Evolutionary conservation across 2,329 filamentous ascomycete species (phyloP).

Genomic region (Trichophyton rubrum): DNA sequence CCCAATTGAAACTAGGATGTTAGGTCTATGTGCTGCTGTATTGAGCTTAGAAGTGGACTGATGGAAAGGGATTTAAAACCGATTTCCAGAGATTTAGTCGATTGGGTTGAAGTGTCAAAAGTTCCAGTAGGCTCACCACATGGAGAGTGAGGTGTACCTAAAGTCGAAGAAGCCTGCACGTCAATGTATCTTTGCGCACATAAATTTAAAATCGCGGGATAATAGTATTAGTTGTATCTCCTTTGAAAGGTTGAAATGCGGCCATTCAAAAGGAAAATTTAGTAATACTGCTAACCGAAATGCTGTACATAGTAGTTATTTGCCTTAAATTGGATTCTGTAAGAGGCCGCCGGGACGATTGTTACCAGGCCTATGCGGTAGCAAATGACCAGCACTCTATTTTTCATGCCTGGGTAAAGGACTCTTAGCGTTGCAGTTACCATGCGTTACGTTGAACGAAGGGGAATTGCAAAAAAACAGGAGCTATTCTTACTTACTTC

Average conservation of each 20-base stretch:
- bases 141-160: too few relatives aligned
- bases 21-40: not conserved
- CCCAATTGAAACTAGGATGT: not conserved
- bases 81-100: not conserved
- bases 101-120: not conserved
- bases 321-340: too few relatives aligned
- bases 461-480: not conserved
- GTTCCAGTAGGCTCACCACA: too few relatives aligned
- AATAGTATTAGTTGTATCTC: not conserved
- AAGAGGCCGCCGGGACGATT: not conserved
- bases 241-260: not conserved
- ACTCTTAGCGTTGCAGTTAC: not conserved
- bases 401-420: not conserved
- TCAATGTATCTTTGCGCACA: too few relatives aligned
- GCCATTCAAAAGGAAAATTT: not conserved
- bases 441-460: conserved; percentile 3
- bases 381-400: not conserved
- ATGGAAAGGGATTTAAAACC: not conserved
- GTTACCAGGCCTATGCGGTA: not conserved
- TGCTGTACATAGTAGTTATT: too few relatives aligned
- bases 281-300: not conserved
- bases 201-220: not conserved
- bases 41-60: not conserved
- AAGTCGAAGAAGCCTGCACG: too few relatives aligned
- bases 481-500: not conserved